Evolutionary conservation across 2,329 filamentous ascomycete genomes (phyloP), one percentile per base, ranked within the genome.

Genomic region (Sporothrix brasiliensis): DNA sequence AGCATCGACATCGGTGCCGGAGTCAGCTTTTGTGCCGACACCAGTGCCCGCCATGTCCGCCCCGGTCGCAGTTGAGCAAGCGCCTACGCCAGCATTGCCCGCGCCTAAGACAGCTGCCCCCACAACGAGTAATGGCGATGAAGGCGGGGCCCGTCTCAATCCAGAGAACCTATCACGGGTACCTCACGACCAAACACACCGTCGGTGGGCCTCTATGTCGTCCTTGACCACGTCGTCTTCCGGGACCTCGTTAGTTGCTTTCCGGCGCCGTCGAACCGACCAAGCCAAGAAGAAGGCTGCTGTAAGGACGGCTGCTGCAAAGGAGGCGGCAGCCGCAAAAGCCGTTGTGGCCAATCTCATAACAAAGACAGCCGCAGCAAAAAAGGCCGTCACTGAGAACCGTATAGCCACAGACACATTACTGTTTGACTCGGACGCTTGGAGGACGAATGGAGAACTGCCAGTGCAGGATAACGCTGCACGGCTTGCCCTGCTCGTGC

Each of bases 191-290:
- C 7, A 66, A 19, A 14, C 53, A 2, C 44, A 49, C 24, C 27
- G 54, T 2, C 52, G 50, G 16, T 70, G 61, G 69, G 61, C 24
- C 11, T 53, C 53, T 44, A 70, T 70, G 69, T 67, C 61, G 19
- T 60, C 61, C 1, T 19, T 70, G 41, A 61, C 69, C 3, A 70
- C 63, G 6, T 70, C 69, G 53, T 70, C 69, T 16, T 70, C 61
- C 0, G 69, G 47, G 0, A 60, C 41, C 10, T 61, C 53, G 14
- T n/a, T 60, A 10, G 11, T 34, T 13, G 52, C 52, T 1, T 68
- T 58, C 24, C n/a, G 14, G 4, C 66, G 66, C n/a, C 66, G 39
- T 2, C 66, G 66, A 9, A 49, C 39, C 13, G 24, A 47, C 34
- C n/a, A 68, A 24, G 19, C 56, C 1, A 56, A 49, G 58, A 63